phyloP scores from a whole-genome alignment of 176 grass and related monocot species.

The Paspalum notatum region DNA sequence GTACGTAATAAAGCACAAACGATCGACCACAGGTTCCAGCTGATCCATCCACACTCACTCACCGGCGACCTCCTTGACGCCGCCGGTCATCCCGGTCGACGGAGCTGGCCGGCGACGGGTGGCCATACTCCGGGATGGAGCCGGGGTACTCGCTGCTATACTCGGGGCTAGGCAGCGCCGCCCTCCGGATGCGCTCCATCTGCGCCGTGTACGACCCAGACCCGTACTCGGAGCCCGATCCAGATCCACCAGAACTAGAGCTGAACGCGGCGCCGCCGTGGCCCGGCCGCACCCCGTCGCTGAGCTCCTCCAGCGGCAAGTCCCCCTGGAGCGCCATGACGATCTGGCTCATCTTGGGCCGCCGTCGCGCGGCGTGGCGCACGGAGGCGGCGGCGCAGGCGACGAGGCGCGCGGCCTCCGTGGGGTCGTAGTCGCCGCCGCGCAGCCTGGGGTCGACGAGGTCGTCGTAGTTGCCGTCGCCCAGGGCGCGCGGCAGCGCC shows the following conservation, averaged over 20 bases:
- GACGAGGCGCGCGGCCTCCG: slow-evolving; percentile 52
- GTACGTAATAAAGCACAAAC: too few species aligned
- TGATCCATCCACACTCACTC: too few species aligned
- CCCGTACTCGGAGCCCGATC: slow-evolving; percentile 30
- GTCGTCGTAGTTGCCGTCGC: slow-evolving; percentile 49
- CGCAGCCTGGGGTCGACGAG: slow-evolving; percentile 46
- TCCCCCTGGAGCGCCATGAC: slow-evolving; percentile 50
- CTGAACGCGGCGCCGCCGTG: slow-evolving; percentile 39
- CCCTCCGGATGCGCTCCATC: slow-evolving; percentile 35
- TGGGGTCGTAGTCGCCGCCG: slow-evolving; percentile 49
- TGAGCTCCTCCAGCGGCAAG: slow-evolving; percentile 55
- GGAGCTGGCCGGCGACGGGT: slow-evolving; percentile 28
- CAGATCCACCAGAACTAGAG: background rate
- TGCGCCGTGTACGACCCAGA: slow-evolving; percentile 40
- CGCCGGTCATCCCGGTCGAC: slow-evolving; percentile 29
- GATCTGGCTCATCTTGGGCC: slow-evolving; percentile 72
- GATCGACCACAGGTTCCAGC: too few species aligned
- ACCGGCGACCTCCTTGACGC: background rate
- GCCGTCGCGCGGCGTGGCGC: slow-evolving; percentile 55
- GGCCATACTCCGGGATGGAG: slow-evolving; percentile 24
- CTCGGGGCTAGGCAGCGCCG: slow-evolving; percentile 42
- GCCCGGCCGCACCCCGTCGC: slow-evolving; percentile 39
- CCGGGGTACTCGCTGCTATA: slow-evolving; percentile 43
- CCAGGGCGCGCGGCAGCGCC: slow-evolving; percentile 42
- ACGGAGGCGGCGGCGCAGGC: slow-evolving; percentile 54